These are phyloP conservation scores for Colletotrichum sp. DNA, from an alignment of 2,329 filamentous ascomycete genomes.

Conservation along the genomic window DNA sequence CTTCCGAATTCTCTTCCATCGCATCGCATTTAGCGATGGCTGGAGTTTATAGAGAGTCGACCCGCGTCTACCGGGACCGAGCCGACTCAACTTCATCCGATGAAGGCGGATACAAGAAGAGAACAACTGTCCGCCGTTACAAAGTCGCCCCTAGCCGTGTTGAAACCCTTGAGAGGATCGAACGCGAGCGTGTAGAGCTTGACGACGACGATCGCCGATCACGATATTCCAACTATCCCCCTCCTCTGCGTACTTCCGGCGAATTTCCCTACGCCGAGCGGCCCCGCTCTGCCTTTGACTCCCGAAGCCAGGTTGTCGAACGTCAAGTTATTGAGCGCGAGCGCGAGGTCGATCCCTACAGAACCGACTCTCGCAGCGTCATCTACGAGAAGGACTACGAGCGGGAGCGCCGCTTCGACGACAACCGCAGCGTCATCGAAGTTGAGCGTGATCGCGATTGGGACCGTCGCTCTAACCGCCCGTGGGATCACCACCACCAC, in stretches of 20 bases:
- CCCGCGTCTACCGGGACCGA: conserved; percentile 37
- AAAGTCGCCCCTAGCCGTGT: conserved; percentile 50
- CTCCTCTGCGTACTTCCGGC: conserved; percentile 38
- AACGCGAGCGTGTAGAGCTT: conserved; percentile 45
- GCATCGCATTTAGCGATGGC: conserved; percentile 18
- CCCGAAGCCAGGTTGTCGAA: conserved; percentile 31
- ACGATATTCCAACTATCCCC: conserved; percentile 40
- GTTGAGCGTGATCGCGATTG: conserved; percentile 37
- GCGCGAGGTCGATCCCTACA: conserved; percentile 27
- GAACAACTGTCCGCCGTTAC: conserved; percentile 57
- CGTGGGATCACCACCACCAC: conserved; percentile 31
- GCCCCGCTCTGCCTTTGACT: conserved; percentile 56
- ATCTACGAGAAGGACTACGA: conserved; percentile 37
- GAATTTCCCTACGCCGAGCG: conserved; percentile 51
- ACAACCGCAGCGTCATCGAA: conserved; percentile 40
- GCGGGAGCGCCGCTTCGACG: conserved; percentile 25
- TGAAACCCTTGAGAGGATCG: conserved; percentile 47
- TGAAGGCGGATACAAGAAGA: conserved; percentile 51
- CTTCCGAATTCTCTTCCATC: background rate
- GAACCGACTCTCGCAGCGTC: conserved; percentile 28
- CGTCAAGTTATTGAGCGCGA: conserved; percentile 23
- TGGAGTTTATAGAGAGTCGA: conserved; percentile 35
- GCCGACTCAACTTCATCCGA: conserved; percentile 38
- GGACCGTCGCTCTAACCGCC: conserved; percentile 35
- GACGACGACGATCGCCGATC: conserved; percentile 52